Percentiles rank a stretch among this genome's conserved stretches.
phyloP scores from a whole-genome alignment of 1,284 basidiomycete species.

The Heliocybe sulcata region DNA sequence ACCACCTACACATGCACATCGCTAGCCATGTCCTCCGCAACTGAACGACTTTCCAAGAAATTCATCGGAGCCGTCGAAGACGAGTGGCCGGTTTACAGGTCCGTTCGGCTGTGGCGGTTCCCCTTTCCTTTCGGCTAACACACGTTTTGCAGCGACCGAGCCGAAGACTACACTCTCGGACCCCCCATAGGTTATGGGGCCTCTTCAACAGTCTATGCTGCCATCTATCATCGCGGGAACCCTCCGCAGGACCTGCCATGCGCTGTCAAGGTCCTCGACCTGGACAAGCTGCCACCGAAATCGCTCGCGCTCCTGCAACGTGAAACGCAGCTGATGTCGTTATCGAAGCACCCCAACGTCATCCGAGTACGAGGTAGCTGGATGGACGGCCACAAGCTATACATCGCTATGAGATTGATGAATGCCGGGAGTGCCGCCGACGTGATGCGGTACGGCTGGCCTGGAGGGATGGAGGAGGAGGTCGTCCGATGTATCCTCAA shows the following conservation, averaged over 20 bases:
- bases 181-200: slow-evolving; percentile 80
- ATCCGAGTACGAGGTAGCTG: slow-evolving; percentile 85
- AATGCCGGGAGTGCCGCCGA: slow-evolving; percentile 82
- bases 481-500: slow-evolving; percentile 78
- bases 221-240: slow-evolving; percentile 46
- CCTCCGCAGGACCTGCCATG: slow-evolving; percentile 42
- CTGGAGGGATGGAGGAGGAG: slow-evolving; percentile 83
- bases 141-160: slow-evolving; percentile 44
- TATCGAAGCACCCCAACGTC: slow-evolving; percentile 91
- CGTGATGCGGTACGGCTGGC: slow-evolving; percentile 79
- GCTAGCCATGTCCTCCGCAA: slow-evolving; percentile 7
- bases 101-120: slow-evolving; percentile 10
- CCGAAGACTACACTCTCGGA: slow-evolving; percentile 67
- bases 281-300: slow-evolving; percentile 66
- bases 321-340: slow-evolving; percentile 88
- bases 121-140: slow-evolving; percentile 5
- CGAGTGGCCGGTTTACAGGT: slow-evolving; percentile 81
- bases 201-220: slow-evolving; percentile 81
- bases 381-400: slow-evolving; percentile 77
- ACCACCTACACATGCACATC: neutral
- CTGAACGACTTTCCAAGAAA: slow-evolving; percentile 16
- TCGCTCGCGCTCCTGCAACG: slow-evolving; percentile 67
- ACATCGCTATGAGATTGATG: slow-evolving; percentile 87
- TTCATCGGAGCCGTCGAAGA: slow-evolving; percentile 78
- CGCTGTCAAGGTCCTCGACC: slow-evolving; percentile 84